Base-by-base conservation (phyloP, 192 early-diverging fungal species). In the Glomus cerebriforme region DNA sequence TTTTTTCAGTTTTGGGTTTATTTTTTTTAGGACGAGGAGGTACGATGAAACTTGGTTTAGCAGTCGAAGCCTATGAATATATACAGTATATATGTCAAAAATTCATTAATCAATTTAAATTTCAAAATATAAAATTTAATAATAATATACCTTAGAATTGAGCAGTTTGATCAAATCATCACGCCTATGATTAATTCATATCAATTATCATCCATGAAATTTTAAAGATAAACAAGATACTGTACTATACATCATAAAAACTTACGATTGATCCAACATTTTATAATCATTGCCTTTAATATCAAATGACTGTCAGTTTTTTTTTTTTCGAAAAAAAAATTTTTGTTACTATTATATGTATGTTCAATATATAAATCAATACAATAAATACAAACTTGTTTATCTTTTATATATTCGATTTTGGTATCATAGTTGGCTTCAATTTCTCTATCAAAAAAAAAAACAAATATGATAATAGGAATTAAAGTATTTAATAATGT, bases 361-460 rank as follows among this genome's bases (percentile, higher is more conserved):
- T 43, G 3, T 31, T 58, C 1, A 4, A 49, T 10, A 58, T 24
- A 32, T 31, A 34, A 59, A 9, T 13, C 26, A 13, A 35, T 15
- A n/a, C n/a, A 68, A 68, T n/a, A 59, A 31, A 32, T 22, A 35
- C n/a, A 72, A 26, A 72, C 73, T 29, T 75, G 73, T 59, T 60
- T 75, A 19, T 32, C 73, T 13, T 2, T 8, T 9, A 35, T 17
- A 24, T 32, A 75, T 17, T 17, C 34, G 8, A 73, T 73, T 31
- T 22, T 9, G 1, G 47, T 27, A 15, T 58, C 5, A 17, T 27
- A n/a, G n/a, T n/a, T 26, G 12, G 31, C 39, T 6, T 58, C 43
- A 27, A 54, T 27, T 29, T 26, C 0, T 0, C 71, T 73, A 24
- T 31, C 2, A 64, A 31, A 15, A 64, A 63, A n/a, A n/a, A 63